Conservation (phyloP, 805 yeast genomes). For the Lachancea nothofagi region DNA sequence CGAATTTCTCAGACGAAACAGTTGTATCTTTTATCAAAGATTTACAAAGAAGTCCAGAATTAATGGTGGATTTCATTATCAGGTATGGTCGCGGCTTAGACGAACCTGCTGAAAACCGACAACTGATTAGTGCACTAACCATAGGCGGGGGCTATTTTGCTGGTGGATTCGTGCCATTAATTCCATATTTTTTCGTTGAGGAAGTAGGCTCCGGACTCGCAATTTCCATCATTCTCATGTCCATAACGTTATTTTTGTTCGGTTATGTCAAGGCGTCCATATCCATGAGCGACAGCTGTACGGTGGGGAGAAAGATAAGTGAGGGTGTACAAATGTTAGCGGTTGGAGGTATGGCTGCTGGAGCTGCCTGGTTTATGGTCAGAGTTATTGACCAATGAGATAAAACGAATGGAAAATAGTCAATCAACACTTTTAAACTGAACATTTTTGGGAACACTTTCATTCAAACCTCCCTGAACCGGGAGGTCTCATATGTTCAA, state of each 20-base stretch:
- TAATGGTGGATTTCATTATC: constrained; percentile 80
- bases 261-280: constrained; percentile 82
- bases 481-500: too few species aligned
- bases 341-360: constrained; percentile 97
- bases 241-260: constrained; percentile 75
- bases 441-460: too few species aligned
- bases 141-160: constrained; percentile 84
- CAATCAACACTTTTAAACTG: background rate
- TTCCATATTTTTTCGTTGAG: constrained; percentile 81
- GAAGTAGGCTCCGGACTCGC: constrained; percentile 75
- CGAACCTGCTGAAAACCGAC: constrained; percentile 91
- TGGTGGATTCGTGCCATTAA: constrained; percentile 87
- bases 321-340: constrained; percentile 90
- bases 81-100: constrained; percentile 89
- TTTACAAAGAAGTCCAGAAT: constrained; percentile 68
- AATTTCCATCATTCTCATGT: constrained; percentile 74
- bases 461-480: too few species aligned
- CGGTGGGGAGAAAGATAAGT: constrained; percentile 49
- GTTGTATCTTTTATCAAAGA: constrained; percentile 69
- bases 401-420: background rate
- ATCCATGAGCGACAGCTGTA: constrained; percentile 75
- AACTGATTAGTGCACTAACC: constrained; percentile 79
- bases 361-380: constrained; percentile 92
- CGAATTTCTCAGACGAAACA: constrained; percentile 58
- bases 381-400: constrained; percentile 49